A percentile compares a stretch with the other conserved stretches of the same genome.
Conservation (phyloP, 2,329 filamentous ascomycete genomes). For the Penicillium hesseltinei region DNA sequence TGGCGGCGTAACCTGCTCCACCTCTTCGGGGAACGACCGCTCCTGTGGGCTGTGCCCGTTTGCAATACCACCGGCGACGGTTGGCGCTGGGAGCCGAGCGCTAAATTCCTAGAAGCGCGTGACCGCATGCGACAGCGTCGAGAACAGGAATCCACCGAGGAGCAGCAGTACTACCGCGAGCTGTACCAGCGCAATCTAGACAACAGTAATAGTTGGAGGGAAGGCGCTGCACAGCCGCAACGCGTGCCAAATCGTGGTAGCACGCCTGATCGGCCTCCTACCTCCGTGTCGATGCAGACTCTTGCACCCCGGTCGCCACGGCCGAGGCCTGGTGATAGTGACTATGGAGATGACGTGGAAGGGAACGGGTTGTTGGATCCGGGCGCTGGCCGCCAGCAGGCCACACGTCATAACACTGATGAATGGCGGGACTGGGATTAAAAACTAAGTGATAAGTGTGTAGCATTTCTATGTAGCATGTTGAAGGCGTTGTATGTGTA, state of each 20-base stretch:
- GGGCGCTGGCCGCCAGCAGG: constrained; percentile 13
- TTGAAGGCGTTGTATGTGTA: constrained; percentile 5
- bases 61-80: constrained; percentile 86
- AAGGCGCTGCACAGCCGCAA: constrained; percentile 17
- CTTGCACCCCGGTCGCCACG: constrained; percentile 41
- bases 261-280: constrained; percentile 35
- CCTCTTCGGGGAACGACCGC: constrained; percentile 71
- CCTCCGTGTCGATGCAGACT: constrained; percentile 46
- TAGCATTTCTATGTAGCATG: constrained; percentile 3
- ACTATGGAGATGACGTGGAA: constrained; percentile 33
- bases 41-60: constrained; percentile 77
- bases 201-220: constrained; percentile 31
- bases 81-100: constrained; percentile 88
- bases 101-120: constrained; percentile 68
- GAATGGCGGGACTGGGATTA: constrained; percentile 45
- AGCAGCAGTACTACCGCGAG: constrained; percentile 36
- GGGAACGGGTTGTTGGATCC: constrained; percentile 21
- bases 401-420: constrained; percentile 24
- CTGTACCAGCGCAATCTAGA: constrained; percentile 37
- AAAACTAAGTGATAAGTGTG: constrained; percentile 30
- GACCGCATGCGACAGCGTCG: constrained; percentile 31
- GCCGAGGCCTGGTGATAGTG: constrained; percentile 35
- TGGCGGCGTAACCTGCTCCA: constrained; percentile 75
- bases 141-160: constrained; percentile 30
- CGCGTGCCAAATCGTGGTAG: constrained; percentile 21